A percentile compares a stretch with the other conserved stretches of the same genome.
These are phyloP conservation scores for Marasmius oreades DNA, from an alignment of 1,284 basidiomycete species.

Conservation along the genomic window DNA sequence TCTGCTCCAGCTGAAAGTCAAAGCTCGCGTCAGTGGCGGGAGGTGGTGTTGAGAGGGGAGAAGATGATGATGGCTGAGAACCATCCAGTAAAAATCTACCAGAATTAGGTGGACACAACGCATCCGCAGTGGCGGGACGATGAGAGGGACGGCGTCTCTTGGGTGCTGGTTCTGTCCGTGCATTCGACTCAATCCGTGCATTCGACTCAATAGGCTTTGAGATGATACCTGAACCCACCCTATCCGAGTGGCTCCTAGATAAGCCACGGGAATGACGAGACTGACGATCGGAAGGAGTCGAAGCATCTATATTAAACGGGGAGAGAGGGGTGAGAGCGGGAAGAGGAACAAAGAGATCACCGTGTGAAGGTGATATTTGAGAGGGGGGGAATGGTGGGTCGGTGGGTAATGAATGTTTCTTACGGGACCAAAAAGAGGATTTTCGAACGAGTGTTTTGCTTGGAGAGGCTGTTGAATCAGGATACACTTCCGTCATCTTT, in stretches of 20 bases:
- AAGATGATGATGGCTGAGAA: conserved; percentile 16
- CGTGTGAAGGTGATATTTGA: conserved; percentile 4
- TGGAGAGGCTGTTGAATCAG: conserved; percentile 19
- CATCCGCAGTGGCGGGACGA: conserved; percentile 30
- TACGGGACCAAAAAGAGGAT: conserved; percentile 52
- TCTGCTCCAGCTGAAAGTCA: neutral
- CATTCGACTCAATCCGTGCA: neutral
- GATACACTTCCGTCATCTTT: conserved; percentile 31
- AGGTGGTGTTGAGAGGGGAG: conserved; percentile 18
- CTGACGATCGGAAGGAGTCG: conserved; percentile 22
- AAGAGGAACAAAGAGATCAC: conserved; percentile 25
- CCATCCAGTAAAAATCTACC: conserved; percentile 10
- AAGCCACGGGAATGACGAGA: conserved; percentile 35
- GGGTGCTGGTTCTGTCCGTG: conserved; percentile 5
- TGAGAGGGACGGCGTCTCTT: conserved; percentile 18
- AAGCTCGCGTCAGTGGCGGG: conserved; percentile 10
- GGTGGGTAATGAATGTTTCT: conserved; percentile 23
- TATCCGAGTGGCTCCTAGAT: conserved; percentile 51
- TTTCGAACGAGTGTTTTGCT: conserved; percentile 45
- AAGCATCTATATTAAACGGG: conserved; percentile 45
- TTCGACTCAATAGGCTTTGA: conserved; percentile 17
- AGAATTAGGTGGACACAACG: conserved; percentile 12
- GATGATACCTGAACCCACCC: conserved; percentile 23
- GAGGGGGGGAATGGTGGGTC: conserved; percentile 3
- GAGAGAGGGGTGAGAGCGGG: conserved; percentile 49